Evolutionary conservation across 169 alveolate genomes (phyloP).

Genomic region (Plasmodium inui): DNA sequence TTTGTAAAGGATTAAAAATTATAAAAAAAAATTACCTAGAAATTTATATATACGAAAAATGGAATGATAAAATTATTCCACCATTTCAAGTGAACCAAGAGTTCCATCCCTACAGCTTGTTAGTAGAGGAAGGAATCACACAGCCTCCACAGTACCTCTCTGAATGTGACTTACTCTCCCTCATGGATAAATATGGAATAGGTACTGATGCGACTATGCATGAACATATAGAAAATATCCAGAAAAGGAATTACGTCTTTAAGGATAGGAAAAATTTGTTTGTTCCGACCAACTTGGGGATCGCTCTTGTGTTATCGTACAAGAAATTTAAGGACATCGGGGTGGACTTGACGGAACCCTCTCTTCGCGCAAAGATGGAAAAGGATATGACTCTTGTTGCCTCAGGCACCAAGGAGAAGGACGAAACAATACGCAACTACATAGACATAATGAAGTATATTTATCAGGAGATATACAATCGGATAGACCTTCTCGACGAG

Average conservation of each 20-base stretch:
- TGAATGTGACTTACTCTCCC: constrained; percentile 95
- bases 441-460: constrained; percentile 72
- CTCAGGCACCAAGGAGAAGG: constrained; percentile 84
- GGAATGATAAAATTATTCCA: constrained; percentile 69
- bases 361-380: constrained; percentile 94
- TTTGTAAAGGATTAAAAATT: constrained; percentile 73
- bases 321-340: constrained; percentile 78
- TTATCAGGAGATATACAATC: constrained; percentile 69
- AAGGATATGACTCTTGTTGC: constrained; percentile 92
- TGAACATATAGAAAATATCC: constrained; percentile 97
- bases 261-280: constrained; percentile 41
- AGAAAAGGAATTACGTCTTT: constrained; percentile 96
- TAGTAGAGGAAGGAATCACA: constrained; percentile 72
- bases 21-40: constrained; percentile 63
- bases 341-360: constrained; percentile 88
- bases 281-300: constrained; percentile 67
- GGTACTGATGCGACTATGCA: constrained; percentile 99
- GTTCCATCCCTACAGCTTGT: constrained; percentile 32
- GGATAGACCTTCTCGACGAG: constrained; percentile 60
- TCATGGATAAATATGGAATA: constrained; percentile 97
- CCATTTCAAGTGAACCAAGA: constrained; percentile 49
- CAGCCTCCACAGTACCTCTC: constrained; percentile 96
- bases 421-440: constrained; percentile 59
- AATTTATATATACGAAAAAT: constrained; percentile 69
- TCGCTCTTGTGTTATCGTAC: constrained; percentile 79